Evolutionary conservation across 176 grass and related monocot species (phyloP), one percentile per base, ranked within the genome.

Genomic region (Puccinellia tenuiflora): DNA sequence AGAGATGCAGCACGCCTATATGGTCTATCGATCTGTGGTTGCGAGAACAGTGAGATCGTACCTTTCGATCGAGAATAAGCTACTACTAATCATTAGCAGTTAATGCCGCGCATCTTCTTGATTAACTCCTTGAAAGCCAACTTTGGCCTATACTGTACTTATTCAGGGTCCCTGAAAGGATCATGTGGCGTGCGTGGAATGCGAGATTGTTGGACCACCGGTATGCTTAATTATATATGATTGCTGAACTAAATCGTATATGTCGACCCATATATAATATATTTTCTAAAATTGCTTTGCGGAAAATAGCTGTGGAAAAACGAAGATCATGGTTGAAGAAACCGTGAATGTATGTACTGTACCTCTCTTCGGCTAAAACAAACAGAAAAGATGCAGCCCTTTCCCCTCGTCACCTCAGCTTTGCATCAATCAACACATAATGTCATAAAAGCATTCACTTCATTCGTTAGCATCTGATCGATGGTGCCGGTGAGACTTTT

Each of bases 61-160:
- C 84, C 84, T 83, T 85, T 79, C 40, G 10, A 13, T 45, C 43
- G 13, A 57, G 74, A 46, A 64, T 79, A 9, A 33, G 74, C 79
- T n/a, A n/a, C n/a, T n/a, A n/a, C n/a, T 86, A 79, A 79, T 90
- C 46, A 90, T 90, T 73, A 79, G 65, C 79, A 74, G 73, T 75
- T 83, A 67, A 79, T 86, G 88, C 79, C 79, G 84, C 40, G 67
- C 79, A 75, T 83, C 84, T 34, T n/a, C n/a, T 90, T 83, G 79
- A 79, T 86, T 82, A 82, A 83, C 79, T 82, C 55, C 5, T 54
- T 90, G 83, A 82, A 55, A 82, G 63, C 13, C 30, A 84, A 53
- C 88, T 51, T 61, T 70, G 51, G 82, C 70, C 82, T 65, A 15
- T 25, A 70, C n/a, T n/a, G n/a, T n/a, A n/a, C n/a, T n/a, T 68